Base-by-base conservation (phyloP, 108 stramenopile genomes). In the Nitzschia sp. region DNA sequence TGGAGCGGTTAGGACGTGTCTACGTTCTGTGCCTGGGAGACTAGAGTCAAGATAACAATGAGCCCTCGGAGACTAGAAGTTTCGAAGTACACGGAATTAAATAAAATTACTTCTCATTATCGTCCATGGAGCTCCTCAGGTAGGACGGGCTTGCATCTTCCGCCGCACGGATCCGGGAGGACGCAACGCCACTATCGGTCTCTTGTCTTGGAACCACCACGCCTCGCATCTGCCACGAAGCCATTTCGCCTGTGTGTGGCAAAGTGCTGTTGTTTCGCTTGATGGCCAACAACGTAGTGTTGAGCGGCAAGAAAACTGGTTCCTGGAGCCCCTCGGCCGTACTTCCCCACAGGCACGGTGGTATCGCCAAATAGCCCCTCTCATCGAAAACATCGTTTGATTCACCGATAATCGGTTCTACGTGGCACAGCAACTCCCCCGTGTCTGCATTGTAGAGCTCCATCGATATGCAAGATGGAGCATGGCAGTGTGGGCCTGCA, bases 21-120 rank as follows among this genome's bases (percentile, higher is more conserved):
- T 94, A 91, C 62, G 88, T 94, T 0, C 74, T 94, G 34, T 94
- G 93, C 66, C 63, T 94, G 32, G 86, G 86, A 53, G 86, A 88
- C 19, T 83, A 63, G 21, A 42, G 8, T 15, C 8, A 8, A 42
- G 15, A 42, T 8, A 42, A 8, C 15, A 42, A 42, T 11, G 11
- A 11, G 15, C 38, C 8, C 38, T 11, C 8, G 15, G 11, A 42
- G 15, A 15, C 38, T 11, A 42, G 15, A 42, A 11, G 11, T 42
- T 11, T 42, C 8, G 8, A 42, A 15, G 8, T 42, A 42, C 15
- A 42, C 11, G 38, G 11, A 42, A 42, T 42, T 42, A 15, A 42
- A 8, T 42, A 42, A 42, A 8, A 42, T 8, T 42, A 42, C 11
- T 11, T 15, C 15, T 8, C 38, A 8, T 42, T 42, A 42, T n/a